Conservation (phyloP, 1,284 basidiomycete species). For the Heimioporus punctisporus region DNA sequence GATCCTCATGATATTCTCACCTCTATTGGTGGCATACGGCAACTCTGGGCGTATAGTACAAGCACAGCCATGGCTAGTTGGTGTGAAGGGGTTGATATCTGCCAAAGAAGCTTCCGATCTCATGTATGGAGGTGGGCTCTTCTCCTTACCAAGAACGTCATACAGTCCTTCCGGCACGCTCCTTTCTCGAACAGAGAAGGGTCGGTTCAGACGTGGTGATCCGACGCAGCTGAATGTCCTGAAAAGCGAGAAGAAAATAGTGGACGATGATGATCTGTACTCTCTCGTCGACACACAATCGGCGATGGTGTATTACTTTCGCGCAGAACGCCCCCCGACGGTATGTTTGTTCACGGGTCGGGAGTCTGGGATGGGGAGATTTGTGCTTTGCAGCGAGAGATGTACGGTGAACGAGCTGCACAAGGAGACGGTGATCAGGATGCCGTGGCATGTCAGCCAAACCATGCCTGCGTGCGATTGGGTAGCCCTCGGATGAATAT, state of each 20-base stretch:
- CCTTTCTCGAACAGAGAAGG: slow-evolving; percentile 8
- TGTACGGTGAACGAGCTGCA: not conserved
- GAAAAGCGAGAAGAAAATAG: not conserved
- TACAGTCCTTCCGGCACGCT: slow-evolving; percentile 26
- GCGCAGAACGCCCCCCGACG: not conserved
- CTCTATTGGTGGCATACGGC: slow-evolving; percentile 18
- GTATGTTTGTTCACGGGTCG: not conserved
- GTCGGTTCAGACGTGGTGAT: slow-evolving; percentile 20
- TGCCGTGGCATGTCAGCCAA: not conserved
- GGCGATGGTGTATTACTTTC: not conserved
- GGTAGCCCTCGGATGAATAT: not conserved
- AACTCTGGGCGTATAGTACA: slow-evolving; percentile 20
- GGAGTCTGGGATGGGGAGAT: not conserved
- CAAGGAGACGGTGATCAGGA: slow-evolving; percentile 1
- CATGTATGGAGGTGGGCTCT: slow-evolving; percentile 20
- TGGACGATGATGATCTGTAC: not conserved
- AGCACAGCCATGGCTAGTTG: not conserved
- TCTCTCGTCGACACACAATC: not conserved
- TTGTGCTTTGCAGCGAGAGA: not conserved
- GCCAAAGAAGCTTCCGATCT: slow-evolving; percentile 17
- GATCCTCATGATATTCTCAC: slow-evolving; percentile 18
- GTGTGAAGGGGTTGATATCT: not conserved
- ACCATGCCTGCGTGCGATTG: not conserved
- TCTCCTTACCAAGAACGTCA: slow-evolving; percentile 9
- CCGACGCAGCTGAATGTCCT: slow-evolving; percentile 6